These are phyloP conservation scores for Mucuna pruriens DNA, from an alignment of 306 rosid species.

Conservation along the genomic window DNA sequence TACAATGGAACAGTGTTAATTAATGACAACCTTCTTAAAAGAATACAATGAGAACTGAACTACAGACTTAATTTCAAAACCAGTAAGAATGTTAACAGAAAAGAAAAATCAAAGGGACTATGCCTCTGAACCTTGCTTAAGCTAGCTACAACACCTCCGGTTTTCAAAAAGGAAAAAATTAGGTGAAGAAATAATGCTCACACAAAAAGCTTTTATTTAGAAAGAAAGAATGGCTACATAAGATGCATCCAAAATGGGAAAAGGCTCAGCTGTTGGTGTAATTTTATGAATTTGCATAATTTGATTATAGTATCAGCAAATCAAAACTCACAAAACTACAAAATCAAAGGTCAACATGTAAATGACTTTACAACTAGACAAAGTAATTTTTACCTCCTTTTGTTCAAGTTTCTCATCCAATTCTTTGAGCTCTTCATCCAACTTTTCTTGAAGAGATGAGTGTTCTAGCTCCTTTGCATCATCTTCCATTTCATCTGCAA, in stretches of 20 bases:
- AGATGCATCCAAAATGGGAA: not conserved
- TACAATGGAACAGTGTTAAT: not conserved
- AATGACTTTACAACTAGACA: not conserved
- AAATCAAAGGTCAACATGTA: not conserved
- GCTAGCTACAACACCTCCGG: not conserved
- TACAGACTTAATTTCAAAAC: not conserved
- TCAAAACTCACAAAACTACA: not conserved
- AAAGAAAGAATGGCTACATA: not conserved
- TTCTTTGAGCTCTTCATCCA: conserved; percentile 88
- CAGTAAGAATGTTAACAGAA: not conserved
- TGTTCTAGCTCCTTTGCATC: conserved; percentile 87
- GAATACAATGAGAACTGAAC: not conserved
- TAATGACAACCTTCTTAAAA: too few relatives aligned
- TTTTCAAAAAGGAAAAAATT: not conserved
- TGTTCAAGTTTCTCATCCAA: conserved; percentile 87
- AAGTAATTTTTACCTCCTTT: conserved; percentile 75
- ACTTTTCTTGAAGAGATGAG: conserved; percentile 85
- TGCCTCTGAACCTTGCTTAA: not conserved
- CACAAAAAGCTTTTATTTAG: not conserved
- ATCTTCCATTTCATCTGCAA: conserved; percentile 69
- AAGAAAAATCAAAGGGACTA: not conserved
- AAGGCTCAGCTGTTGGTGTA: not conserved
- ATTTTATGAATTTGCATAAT: conserved; percentile 1
- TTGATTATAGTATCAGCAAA: not conserved
- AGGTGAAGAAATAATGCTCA: not conserved